These are phyloP conservation scores for Thraustotheca clavata DNA, from an alignment of 352 stramenopile genomes.

Conservation along the genomic window DNA sequence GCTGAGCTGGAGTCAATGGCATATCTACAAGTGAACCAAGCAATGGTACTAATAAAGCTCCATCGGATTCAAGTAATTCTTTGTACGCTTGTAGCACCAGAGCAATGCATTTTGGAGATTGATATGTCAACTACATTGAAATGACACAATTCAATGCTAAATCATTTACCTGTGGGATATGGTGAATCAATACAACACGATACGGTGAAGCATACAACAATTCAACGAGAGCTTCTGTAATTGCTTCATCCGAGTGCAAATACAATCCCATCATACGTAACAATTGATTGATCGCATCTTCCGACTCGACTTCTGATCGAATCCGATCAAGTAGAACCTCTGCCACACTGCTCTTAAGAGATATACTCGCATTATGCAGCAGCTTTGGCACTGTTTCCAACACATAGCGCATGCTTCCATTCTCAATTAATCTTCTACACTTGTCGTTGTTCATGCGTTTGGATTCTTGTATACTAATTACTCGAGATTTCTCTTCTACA, in stretches of 20 bases:
- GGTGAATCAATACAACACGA: conserved; percentile 67
- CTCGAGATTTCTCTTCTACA: too few relatives aligned
- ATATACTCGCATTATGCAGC: background rate
- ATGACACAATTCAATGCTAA: background rate
- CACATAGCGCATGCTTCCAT: conserved; percentile 11
- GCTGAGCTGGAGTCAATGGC: conserved; percentile 49
- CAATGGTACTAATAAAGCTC: conserved; percentile 66
- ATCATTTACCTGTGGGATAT: conserved; percentile 54
- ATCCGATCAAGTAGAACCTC: conserved; percentile 55
- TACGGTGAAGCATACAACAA: conserved; percentile 68
- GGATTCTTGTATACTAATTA: too few relatives aligned
- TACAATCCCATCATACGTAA: conserved; percentile 69
- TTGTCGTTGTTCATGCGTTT: too few relatives aligned
- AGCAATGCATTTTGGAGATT: conserved; percentile 69
- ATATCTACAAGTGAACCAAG: conserved; percentile 69
- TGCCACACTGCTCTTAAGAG: background rate
- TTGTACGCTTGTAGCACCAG: conserved; percentile 65
- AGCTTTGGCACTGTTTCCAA: conserved; percentile 10
- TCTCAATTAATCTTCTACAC: too few relatives aligned
- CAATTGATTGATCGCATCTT: conserved; percentile 59
- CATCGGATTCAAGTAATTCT: conserved; percentile 65
- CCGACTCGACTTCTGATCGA: conserved; percentile 40
- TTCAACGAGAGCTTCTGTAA: conserved; percentile 66
- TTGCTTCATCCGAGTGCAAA: conserved; percentile 48
- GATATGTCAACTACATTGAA: conserved; percentile 54